Evolutionary conservation across 805 yeast species (phyloP).

Genomic region (Saccharomycopsis olivae): DNA sequence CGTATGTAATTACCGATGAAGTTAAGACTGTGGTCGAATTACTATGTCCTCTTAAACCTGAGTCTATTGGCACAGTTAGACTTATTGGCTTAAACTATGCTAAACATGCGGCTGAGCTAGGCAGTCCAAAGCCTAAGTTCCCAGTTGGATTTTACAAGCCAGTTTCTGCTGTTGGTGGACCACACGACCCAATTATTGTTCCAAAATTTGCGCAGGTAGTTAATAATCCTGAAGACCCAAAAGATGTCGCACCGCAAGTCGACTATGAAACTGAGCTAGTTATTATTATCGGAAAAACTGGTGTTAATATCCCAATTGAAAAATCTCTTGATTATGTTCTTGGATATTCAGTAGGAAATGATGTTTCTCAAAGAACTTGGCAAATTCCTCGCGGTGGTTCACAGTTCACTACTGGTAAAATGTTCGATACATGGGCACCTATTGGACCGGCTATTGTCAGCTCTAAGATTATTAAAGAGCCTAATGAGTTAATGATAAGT

Average conservation of each 20-base stretch:
- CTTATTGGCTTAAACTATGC: slow-evolving; percentile 43
- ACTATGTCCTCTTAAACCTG: slow-evolving; percentile 31
- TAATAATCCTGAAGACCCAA: slow-evolving; percentile 2
- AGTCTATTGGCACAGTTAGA: slow-evolving; percentile 31
- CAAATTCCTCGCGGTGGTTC: slow-evolving; percentile 42
- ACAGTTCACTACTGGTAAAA: slow-evolving; percentile 42
- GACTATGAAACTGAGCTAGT: slow-evolving; percentile 49
- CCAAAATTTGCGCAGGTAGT: slow-evolving; percentile 28
- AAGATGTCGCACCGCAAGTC: slow-evolving; percentile 22
- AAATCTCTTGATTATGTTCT: slow-evolving; percentile 37
- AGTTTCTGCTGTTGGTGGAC: slow-evolving; percentile 33
- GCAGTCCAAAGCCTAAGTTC: slow-evolving; percentile 32
- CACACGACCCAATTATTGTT: slow-evolving; percentile 32
- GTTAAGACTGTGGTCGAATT: slow-evolving; percentile 26
- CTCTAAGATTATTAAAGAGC: slow-evolving; percentile 25
- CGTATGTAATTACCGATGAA: slow-evolving; percentile 30
- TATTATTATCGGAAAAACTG: slow-evolving; percentile 41
- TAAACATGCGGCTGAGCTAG: slow-evolving; percentile 32
- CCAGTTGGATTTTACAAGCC: slow-evolving; percentile 47
- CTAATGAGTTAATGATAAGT: slow-evolving; percentile 28
- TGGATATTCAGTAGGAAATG: slow-evolving; percentile 47
- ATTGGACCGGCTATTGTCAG: slow-evolving; percentile 44
- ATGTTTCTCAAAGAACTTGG: slow-evolving; percentile 49
- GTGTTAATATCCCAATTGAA: slow-evolving; percentile 31
- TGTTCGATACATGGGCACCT: slow-evolving; percentile 49